Evolutionary conservation across 495 filamentous ascomycete genomes (phyloP).

Genomic region (Cladorrhinum samala): DNA sequence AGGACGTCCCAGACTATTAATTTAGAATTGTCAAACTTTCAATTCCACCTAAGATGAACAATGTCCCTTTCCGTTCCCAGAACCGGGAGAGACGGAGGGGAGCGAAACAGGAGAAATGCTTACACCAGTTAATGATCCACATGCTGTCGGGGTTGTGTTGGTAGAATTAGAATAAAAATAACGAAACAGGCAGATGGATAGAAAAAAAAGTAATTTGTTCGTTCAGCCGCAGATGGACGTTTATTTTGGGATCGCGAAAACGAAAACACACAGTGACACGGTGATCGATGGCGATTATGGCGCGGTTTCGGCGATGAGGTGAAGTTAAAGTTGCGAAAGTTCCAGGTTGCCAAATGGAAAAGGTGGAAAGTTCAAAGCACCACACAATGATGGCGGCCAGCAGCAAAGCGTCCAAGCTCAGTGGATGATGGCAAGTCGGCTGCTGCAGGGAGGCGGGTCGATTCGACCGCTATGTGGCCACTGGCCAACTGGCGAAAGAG

Average conservation of each 20-base stretch:
- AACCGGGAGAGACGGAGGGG: background rate
- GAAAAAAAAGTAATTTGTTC: no score
- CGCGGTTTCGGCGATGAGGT: background rate
- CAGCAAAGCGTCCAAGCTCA: no score
- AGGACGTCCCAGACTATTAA: constrained; percentile 82
- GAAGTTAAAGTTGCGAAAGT: background rate
- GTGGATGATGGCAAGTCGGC: no score
- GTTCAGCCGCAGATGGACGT: no score
- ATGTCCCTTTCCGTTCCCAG: background rate
- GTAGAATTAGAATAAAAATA: background rate
- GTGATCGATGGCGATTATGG: background rate
- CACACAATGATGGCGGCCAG: no score
- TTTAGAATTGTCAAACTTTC: background rate
- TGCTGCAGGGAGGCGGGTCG: no score
- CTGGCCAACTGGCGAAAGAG: background rate
- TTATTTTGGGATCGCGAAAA: no score
- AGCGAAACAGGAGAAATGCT: constrained; percentile 27
- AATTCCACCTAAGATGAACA: background rate
- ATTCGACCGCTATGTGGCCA: no score
- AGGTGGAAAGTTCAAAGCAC: no score
- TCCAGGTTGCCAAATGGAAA: no score
- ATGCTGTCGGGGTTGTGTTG: constrained; percentile 50
- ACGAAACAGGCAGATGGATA: background rate
- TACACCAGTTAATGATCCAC: constrained; percentile 98
- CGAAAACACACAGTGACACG: no score